A percentile compares a stretch with the other conserved stretches of the same genome.
phyloP scores from a whole-genome alignment of 2,329 filamentous ascomycete genomes.

The Fulvia fulva region DNA sequence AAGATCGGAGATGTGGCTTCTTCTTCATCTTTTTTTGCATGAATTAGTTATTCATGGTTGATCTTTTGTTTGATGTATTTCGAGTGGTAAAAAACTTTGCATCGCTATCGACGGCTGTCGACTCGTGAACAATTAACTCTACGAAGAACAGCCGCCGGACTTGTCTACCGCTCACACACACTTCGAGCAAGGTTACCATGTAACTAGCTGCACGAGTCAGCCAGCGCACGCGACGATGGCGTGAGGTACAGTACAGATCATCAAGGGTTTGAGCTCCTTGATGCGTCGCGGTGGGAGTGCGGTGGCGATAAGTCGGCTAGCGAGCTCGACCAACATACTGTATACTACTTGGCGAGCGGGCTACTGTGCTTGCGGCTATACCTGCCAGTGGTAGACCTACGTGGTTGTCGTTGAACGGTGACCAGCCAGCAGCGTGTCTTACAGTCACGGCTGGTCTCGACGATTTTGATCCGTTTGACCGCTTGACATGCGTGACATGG shows the following conservation, averaged over 20 bases:
- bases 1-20: not conserved
- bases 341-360: not conserved
- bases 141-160: not conserved
- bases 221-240: not conserved
- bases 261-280: not conserved
- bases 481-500: too few relatives aligned
- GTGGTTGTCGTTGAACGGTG: not conserved
- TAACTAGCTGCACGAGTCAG: not conserved
- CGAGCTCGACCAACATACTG: not conserved
- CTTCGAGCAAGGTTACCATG: not conserved
- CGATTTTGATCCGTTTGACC: not conserved
- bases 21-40: not conserved
- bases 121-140: not conserved
- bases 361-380: not conserved
- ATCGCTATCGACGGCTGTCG: not conserved
- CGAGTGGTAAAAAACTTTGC: not conserved
- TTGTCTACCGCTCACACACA: not conserved
- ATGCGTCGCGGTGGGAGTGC: not conserved
- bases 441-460: not conserved
- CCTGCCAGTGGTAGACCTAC: not conserved
- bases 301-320: not conserved
- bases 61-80: not conserved
- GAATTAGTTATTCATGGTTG: too few relatives aligned
- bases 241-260: not conserved
- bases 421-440: not conserved